Evolutionary conservation across 2,329 filamentous ascomycete genomes (phyloP).

Genomic region (Alternaria gansuensis): DNA sequence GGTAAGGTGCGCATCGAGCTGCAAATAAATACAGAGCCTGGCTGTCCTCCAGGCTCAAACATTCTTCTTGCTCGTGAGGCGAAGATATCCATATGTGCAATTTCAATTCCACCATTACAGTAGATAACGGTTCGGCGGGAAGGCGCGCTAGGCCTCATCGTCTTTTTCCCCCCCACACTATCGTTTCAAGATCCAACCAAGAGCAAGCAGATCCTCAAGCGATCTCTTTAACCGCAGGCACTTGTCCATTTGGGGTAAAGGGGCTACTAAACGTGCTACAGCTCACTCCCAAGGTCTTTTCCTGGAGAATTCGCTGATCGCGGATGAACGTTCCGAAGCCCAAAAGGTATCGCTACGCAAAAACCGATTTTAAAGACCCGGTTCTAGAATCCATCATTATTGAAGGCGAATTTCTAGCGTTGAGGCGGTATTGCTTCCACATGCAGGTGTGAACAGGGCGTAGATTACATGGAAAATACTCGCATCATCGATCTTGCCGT

Average conservation of each 20-base stretch:
- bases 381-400: neutral
- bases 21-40: neutral
- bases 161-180: conserved; percentile 6
- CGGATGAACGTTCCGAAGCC: neutral
- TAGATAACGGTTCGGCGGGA: conserved; percentile 13
- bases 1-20: neutral
- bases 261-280: conserved; percentile 6
- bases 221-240: conserved; percentile 16
- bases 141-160: conserved; percentile 9
- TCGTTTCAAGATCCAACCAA: conserved; percentile 18
- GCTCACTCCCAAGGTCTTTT: neutral
- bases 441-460: neutral
- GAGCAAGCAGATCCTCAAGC: conserved; percentile 9
- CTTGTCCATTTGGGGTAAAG: conserved; percentile 11
- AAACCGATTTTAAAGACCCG: neutral
- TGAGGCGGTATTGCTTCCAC: neutral
- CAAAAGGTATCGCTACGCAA: neutral
- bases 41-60: neutral
- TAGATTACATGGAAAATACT: conserved; percentile 4
- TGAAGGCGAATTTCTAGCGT: neutral
- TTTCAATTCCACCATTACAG: neutral
- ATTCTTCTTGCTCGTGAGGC: neutral
- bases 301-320: conserved; percentile 8
- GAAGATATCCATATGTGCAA: neutral
- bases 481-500: conserved; percentile 22